These are phyloP conservation scores for Rutidosis leptorrhynchoides DNA, from an alignment of 129 eudicot species.

Conservation along the genomic window DNA sequence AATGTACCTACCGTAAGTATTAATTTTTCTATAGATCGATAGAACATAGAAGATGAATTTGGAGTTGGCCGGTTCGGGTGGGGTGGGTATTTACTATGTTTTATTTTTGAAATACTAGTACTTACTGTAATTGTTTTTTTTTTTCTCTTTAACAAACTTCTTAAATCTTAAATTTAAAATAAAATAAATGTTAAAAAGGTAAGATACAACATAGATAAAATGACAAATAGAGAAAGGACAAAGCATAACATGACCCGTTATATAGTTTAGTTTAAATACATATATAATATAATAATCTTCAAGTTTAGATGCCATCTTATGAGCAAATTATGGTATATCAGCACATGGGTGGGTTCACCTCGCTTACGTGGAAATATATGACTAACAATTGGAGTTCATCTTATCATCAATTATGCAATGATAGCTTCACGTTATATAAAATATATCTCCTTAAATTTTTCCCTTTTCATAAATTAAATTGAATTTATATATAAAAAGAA, in stretches of 20 bases:
- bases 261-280: no score
- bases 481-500: neutral
- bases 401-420: conserved; percentile 19
- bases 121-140: neutral
- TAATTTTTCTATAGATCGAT: neutral
- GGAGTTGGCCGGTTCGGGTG: neutral
- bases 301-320: conserved; percentile 40
- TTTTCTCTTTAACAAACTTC: no score
- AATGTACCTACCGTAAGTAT: no score
- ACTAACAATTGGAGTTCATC: conserved; percentile 31
- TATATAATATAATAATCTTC: conserved; percentile 24
- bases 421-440: neutral
- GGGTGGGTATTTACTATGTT: conserved; percentile 10
- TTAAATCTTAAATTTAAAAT: no score
- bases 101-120: neutral
- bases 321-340: conserved; percentile 29
- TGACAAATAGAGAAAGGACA: conserved; percentile 27
- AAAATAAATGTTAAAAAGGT: no score
- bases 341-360: conserved; percentile 33
- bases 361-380: conserved; percentile 28
- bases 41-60: neutral
- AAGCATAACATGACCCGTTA: conserved; percentile 13
- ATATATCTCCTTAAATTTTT: no score
- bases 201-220: neutral
- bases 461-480: no score